A percentile compares a stretch with the other conserved stretches of the same genome.
These are phyloP conservation scores for Fragaria ananassa DNA, from an alignment of 306 rosid genomes.

Conservation along the genomic window DNA sequence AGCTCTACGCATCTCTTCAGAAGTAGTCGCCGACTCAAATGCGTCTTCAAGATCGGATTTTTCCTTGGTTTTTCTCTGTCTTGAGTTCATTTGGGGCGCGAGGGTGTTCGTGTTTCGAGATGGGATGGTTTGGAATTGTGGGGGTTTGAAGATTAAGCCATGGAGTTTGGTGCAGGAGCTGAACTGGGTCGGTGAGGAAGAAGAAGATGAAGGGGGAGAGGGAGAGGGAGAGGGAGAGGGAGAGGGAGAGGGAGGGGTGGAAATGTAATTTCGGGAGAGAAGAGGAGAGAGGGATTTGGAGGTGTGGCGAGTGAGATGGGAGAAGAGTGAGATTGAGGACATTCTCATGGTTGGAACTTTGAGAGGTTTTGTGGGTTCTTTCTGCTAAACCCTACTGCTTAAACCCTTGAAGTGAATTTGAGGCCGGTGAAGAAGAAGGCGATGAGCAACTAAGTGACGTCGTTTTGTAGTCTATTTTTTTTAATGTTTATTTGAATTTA, in stretches of 20 bases:
- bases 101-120: conserved; percentile 54
- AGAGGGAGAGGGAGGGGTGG: conserved; percentile 18
- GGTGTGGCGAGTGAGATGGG: conserved; percentile 43
- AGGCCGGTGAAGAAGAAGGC: neutral
- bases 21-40: conserved; percentile 66
- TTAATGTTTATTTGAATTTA: no score
- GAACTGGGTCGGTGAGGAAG: conserved; percentile 32
- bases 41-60: conserved; percentile 70
- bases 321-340: conserved; percentile 41
- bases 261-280: conserved; percentile 29
- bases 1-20: conserved; percentile 55
- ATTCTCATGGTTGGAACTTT: conserved; percentile 49
- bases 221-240: conserved; percentile 18
- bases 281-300: conserved; percentile 21
- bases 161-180: conserved; percentile 37
- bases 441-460: neutral
- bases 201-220: conserved; percentile 4
- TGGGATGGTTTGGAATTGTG: conserved; percentile 36
- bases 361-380: neutral
- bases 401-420: conserved; percentile 39
- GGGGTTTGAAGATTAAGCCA: conserved; percentile 36
- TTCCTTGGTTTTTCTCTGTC: conserved; percentile 63
- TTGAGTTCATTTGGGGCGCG: conserved; percentile 48
- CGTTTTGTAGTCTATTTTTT: neutral
- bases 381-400: conserved; percentile 20